Conservation (phyloP, 331 rosid genomes). For the Stylosanthes scabra region DNA sequence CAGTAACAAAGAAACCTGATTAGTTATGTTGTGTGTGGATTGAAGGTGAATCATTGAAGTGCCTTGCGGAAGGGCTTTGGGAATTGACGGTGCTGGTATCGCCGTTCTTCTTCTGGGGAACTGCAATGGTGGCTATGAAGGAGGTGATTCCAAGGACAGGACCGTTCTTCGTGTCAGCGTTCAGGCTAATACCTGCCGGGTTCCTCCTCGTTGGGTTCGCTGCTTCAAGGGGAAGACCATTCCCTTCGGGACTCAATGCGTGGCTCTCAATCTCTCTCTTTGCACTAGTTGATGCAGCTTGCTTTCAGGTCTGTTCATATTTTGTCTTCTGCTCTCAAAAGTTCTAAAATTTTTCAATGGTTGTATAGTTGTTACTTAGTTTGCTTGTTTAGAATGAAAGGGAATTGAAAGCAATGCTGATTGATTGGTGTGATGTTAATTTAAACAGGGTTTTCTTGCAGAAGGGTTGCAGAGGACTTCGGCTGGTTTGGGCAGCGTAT, state of each 20-base stretch:
- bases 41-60: constrained; percentile 28
- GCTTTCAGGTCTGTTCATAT: constrained; percentile 59
- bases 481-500: constrained; percentile 97
- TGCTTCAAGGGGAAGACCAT: constrained; percentile 70
- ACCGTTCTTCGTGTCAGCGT: constrained; percentile 85
- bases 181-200: constrained; percentile 91
- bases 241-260: constrained; percentile 74
- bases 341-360: not conserved
- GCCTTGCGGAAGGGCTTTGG: constrained; percentile 46
- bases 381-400: not conserved
- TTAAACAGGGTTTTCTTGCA: constrained; percentile 80
- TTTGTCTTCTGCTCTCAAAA: not conserved
- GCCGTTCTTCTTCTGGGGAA: constrained; percentile 97
- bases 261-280: constrained; percentile 87
- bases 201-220: constrained; percentile 84
- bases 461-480: constrained; percentile 87
- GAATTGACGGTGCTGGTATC: constrained; percentile 80
- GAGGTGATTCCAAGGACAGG: constrained; percentile 84
- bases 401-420: not conserved
- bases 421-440: constrained; percentile 9
- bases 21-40: constrained; percentile 2
- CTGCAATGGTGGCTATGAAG: constrained; percentile 99
- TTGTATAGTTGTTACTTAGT: not conserved
- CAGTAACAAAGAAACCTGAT: not conserved
- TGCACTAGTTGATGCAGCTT: constrained; percentile 83